phyloP scores from a whole-genome alignment of 805 yeast species.

The Lachancea cidri region DNA sequence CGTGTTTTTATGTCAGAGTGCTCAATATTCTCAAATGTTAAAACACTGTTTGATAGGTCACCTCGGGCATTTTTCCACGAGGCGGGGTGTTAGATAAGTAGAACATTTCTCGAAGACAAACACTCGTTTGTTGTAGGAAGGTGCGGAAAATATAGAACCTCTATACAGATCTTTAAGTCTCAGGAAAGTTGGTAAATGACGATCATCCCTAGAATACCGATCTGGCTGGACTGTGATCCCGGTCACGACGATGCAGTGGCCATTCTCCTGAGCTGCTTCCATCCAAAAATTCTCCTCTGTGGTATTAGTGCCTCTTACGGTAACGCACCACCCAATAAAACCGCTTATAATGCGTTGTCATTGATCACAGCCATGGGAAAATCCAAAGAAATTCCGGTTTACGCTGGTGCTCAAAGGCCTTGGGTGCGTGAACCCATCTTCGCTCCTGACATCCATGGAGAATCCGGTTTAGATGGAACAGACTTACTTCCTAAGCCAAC shows the following conservation, averaged over 20 bases:
- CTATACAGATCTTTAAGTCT: too few relatives aligned
- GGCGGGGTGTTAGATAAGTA: too few relatives aligned
- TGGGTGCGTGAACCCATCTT: constrained; percentile 41
- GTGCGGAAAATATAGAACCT: too few relatives aligned
- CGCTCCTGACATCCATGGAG: constrained; percentile 69
- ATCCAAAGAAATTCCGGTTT: constrained; percentile 50
- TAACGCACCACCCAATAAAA: constrained; percentile 55
- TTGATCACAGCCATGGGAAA: constrained; percentile 55
- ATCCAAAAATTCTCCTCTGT: constrained; percentile 51
- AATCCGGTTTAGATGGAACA: constrained; percentile 74
- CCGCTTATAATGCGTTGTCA: constrained; percentile 66
- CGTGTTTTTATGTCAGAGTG: too few relatives aligned
- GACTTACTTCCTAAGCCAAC: constrained; percentile 48
- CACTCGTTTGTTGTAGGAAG: too few relatives aligned
- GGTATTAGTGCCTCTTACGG: constrained; percentile 80
- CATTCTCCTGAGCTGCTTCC: constrained; percentile 53
- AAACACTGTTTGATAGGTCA: too few relatives aligned
- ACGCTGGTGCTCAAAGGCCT: constrained; percentile 59
- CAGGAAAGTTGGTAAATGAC: too few relatives aligned
- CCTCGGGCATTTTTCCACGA: too few relatives aligned
- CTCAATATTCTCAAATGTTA: too few relatives aligned
- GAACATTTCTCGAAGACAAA: too few relatives aligned
- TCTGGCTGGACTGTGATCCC: constrained; percentile 91
- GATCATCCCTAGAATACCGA: constrained; percentile 41
- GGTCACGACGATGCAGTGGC: constrained; percentile 89